phyloP scores from a whole-genome alignment of 2,329 filamentous ascomycete genomes.

The Plenodomus biglobosus region DNA sequence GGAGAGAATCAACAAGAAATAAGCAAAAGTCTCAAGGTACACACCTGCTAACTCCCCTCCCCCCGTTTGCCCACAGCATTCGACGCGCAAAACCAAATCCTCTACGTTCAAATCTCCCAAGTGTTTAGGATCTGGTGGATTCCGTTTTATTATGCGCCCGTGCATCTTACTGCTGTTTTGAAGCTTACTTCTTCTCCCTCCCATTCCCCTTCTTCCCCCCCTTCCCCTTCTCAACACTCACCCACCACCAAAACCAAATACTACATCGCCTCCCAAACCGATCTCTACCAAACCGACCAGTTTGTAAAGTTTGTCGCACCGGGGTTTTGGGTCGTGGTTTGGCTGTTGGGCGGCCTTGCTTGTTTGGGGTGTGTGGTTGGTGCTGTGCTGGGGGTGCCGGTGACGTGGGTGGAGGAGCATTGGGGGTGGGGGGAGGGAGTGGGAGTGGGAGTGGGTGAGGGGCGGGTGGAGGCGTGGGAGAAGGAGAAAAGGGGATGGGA shows the following conservation, averaged over 20 bases:
- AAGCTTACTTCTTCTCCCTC: constrained; percentile 49
- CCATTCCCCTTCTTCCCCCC: background rate
- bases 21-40: too few species aligned
- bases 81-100: constrained; percentile 64
- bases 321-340: constrained; percentile 59
- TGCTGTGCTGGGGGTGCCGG: constrained; percentile 53
- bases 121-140: constrained; percentile 76
- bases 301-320: constrained; percentile 70
- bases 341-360: constrained; percentile 65
- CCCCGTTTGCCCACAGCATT: constrained; percentile 55
- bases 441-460: constrained; percentile 9
- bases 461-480: constrained; percentile 7
- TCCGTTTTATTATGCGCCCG: constrained; percentile 70
- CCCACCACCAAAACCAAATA: constrained; percentile 52
- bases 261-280: constrained; percentile 75
- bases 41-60: too few species aligned
- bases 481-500: constrained; percentile 8
- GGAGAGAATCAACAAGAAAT: too few species aligned
- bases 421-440: constrained; percentile 15
- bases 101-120: constrained; percentile 75
- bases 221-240: too few species aligned
- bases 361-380: constrained; percentile 66
- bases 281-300: constrained; percentile 77
- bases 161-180: constrained; percentile 69
- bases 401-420: constrained; percentile 39